Percentiles rank a stretch among this genome's conserved stretches.
phyloP scores from a whole-genome alignment of 2,329 filamentous ascomycete species.

The Colletotrichum sp. region DNA sequence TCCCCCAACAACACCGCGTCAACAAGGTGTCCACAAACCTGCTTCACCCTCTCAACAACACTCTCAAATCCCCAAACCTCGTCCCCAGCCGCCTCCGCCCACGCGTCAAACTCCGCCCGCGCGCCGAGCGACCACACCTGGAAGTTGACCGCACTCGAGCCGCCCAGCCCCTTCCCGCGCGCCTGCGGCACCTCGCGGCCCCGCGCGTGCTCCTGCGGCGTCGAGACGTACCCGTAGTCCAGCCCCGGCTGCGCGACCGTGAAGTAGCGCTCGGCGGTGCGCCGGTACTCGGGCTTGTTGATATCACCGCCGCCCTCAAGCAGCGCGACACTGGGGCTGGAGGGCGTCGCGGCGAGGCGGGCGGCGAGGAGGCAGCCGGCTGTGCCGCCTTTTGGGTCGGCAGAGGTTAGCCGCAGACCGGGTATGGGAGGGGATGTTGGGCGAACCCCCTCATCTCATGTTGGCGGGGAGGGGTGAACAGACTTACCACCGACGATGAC shows the following conservation, averaged over 20 bases:
- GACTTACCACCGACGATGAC: constrained; percentile 38
- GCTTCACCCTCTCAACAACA: not conserved
- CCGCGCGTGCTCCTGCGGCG: constrained; percentile 47
- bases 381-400: constrained; percentile 53
- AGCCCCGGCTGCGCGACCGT: constrained; percentile 53
- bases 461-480: not conserved
- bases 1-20: accelerated
- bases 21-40: not conserved
- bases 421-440: not conserved
- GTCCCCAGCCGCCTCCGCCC: constrained; percentile 62
- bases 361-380: constrained; percentile 63
- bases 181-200: constrained; percentile 52
- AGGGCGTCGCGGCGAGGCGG: constrained; percentile 50
- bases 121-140: constrained; percentile 60
- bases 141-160: constrained; percentile 60
- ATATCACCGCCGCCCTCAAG: constrained; percentile 64
- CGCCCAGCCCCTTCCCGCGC: constrained; percentile 56
- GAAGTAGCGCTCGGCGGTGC: constrained; percentile 56
- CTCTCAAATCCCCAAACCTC: constrained; percentile 41
- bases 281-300: constrained; percentile 49
- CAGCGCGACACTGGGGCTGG: constrained; percentile 59
- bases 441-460: not conserved
- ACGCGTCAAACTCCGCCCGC: constrained; percentile 66
- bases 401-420: not conserved
- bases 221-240: constrained; percentile 59